A percentile compares a stretch with the other conserved stretches of the same genome.
These are phyloP conservation scores for Rubroboletus pulcherrimus DNA, from an alignment of 768 basidiomycete genomes.

Conservation along the genomic window DNA sequence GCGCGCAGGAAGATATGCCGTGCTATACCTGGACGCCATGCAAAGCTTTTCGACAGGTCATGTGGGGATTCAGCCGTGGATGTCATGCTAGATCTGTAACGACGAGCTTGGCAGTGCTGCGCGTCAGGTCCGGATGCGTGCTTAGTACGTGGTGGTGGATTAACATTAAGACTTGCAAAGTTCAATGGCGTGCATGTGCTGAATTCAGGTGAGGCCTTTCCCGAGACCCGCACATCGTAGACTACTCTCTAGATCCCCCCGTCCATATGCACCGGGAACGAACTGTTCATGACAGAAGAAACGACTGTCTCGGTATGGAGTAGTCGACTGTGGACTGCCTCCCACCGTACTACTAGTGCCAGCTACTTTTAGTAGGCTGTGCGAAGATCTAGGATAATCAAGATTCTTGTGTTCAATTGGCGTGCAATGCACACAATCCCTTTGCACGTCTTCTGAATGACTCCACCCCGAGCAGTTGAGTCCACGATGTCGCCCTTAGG, in stretches of 20 bases:
- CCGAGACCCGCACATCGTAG: background rate
- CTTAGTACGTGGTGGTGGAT: background rate
- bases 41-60: constrained; percentile 30
- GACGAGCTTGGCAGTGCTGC: background rate
- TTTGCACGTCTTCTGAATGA: background rate
- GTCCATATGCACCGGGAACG: background rate
- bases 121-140: background rate
- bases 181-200: background rate
- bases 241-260: background rate
- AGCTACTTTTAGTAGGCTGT: background rate
- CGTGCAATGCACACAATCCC: background rate
- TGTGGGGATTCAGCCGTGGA: constrained; percentile 12
- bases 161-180: background rate
- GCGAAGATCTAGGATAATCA: background rate
- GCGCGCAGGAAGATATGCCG: background rate
- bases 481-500: constrained; percentile 13
- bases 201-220: background rate
- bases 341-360: too few relatives aligned
- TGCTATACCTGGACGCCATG: constrained; percentile 51
- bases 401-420: background rate
- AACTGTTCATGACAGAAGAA: background rate
- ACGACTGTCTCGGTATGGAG: background rate
- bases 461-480: background rate
- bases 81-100: constrained; percentile 13
- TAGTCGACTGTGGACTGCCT: background rate